Evolutionary conservation across 2,329 filamentous ascomycete species (phyloP).

Genomic region (Sarocladium oryzae): DNA sequence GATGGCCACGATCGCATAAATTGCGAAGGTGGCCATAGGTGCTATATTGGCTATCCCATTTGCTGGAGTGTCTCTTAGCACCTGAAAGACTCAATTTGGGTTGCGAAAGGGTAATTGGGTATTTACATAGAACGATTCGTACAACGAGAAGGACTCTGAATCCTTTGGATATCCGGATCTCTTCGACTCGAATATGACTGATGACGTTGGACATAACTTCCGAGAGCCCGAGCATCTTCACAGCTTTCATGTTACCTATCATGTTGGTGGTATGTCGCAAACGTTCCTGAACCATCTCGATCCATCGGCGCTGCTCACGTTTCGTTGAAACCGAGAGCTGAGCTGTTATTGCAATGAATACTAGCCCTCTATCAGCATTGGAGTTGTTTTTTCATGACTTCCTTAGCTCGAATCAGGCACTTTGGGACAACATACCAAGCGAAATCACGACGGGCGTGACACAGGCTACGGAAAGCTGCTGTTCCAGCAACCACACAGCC

Average conservation of each 20-base stretch:
- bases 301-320: constrained; percentile 29
- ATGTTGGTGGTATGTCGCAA: constrained; percentile 33
- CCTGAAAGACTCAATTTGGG: not conserved
- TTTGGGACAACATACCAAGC: constrained; percentile 12
- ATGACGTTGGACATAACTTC: constrained; percentile 19
- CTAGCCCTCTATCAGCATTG: too few relatives aligned
- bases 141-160: not conserved
- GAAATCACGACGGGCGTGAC: constrained; percentile 20
- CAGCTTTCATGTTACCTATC: constrained; percentile 37
- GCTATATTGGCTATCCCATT: constrained; percentile 16
- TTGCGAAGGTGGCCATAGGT: constrained; percentile 19
- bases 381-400: not conserved
- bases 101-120: constrained; percentile 1
- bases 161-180: constrained; percentile 12
- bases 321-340: not conserved
- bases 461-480: constrained; percentile 21
- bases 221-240: constrained; percentile 36
- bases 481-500: constrained; percentile 22
- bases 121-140: constrained; percentile 11
- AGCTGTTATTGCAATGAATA: not conserved
- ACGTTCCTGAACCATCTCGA: constrained; percentile 35
- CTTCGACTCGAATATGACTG: constrained; percentile 19
- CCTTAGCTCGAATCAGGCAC: too few relatives aligned
- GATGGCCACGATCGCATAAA: constrained; percentile 20
- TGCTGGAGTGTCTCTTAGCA: constrained; percentile 13